These are phyloP conservation scores for Naganishia vaughanmartiniae DNA, from an alignment of 768 basidiomycete genomes.

Conservation along the genomic window DNA sequence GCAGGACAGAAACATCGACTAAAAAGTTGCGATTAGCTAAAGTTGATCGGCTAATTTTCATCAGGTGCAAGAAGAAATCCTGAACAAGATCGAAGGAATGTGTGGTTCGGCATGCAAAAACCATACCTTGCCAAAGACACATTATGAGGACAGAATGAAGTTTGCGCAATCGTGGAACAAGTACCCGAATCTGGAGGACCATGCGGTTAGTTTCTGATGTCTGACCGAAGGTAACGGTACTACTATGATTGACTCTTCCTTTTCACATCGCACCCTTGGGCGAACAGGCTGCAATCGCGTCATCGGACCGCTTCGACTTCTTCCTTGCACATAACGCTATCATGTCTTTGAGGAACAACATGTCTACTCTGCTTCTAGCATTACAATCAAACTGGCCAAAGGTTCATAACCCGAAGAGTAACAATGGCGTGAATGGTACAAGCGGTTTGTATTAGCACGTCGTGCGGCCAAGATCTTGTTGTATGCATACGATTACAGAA, in stretches of 20 bases:
- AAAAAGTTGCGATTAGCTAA: no score
- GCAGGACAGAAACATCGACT: not conserved
- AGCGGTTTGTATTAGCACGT: conserved; percentile 3
- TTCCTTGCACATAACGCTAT: conserved; percentile 7
- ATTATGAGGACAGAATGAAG: conserved; percentile 26
- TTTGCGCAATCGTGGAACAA: conserved; percentile 21
- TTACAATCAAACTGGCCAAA: conserved; percentile 24
- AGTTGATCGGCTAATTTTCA: no score
- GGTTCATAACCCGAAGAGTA: conserved; percentile 25
- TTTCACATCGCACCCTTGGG: not conserved
- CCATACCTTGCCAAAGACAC: conserved; percentile 6
- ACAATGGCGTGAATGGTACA: not conserved
- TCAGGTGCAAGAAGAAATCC: conserved; percentile 22
- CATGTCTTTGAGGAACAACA: not conserved
- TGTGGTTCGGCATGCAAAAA: not conserved
- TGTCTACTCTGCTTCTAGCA: not conserved
- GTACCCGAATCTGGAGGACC: conserved; percentile 30
- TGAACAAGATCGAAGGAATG: not conserved
- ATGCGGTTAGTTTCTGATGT: conserved; percentile 7
- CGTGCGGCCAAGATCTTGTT: no score
- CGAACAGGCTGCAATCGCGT: conserved; percentile 28
- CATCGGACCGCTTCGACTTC: conserved; percentile 26
- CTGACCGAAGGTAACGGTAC: no score
- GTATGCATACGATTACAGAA: no score
- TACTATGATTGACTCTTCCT: not conserved